phyloP scores from a whole-genome alignment of 1,284 basidiomycete genomes.

The Ustilago hordei region DNA sequence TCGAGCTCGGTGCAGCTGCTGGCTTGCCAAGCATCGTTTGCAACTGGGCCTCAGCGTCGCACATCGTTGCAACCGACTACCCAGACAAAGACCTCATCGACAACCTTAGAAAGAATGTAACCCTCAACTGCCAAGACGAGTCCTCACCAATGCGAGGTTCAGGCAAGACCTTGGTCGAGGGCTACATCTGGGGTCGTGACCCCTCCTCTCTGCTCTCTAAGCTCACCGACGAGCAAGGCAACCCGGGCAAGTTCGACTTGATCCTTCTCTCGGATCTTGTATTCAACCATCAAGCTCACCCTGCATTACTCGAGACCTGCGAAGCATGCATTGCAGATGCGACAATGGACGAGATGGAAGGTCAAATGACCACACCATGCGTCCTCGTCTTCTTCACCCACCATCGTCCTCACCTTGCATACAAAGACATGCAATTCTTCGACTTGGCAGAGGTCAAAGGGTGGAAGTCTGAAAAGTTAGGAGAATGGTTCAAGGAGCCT shows the following conservation, averaged over 20 bases:
- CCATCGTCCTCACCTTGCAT: slow-evolving; percentile 83
- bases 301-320: slow-evolving; percentile 83
- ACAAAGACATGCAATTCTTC: slow-evolving; percentile 88
- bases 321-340: slow-evolving; percentile 71
- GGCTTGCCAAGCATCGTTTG: slow-evolving; percentile 77
- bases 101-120: slow-evolving; percentile 81
- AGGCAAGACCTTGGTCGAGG: slow-evolving; percentile 70
- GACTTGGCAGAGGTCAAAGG: slow-evolving; percentile 76
- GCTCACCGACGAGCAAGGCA: slow-evolving; percentile 61
- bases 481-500: slow-evolving; percentile 75
- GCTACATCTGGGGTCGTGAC: slow-evolving; percentile 89
- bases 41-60: slow-evolving; percentile 52
- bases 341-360: slow-evolving; percentile 18
- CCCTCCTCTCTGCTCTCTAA: slow-evolving; percentile 74
- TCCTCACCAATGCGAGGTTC: slow-evolving; percentile 43
- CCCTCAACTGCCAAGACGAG: slow-evolving; percentile 73
- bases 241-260: slow-evolving; percentile 76
- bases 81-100: slow-evolving; percentile 83
- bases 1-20: slow-evolving; percentile 94
- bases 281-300: slow-evolving; percentile 82
- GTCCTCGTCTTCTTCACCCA: slow-evolving; percentile 93
- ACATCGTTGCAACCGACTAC: slow-evolving; percentile 91
- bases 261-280: slow-evolving; percentile 91
- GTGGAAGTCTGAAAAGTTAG: slow-evolving; percentile 82
- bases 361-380: slow-evolving; percentile 69